phyloP scores from a whole-genome alignment of 768 basidiomycete species.

The Leucocoprinus leucothites region DNA sequence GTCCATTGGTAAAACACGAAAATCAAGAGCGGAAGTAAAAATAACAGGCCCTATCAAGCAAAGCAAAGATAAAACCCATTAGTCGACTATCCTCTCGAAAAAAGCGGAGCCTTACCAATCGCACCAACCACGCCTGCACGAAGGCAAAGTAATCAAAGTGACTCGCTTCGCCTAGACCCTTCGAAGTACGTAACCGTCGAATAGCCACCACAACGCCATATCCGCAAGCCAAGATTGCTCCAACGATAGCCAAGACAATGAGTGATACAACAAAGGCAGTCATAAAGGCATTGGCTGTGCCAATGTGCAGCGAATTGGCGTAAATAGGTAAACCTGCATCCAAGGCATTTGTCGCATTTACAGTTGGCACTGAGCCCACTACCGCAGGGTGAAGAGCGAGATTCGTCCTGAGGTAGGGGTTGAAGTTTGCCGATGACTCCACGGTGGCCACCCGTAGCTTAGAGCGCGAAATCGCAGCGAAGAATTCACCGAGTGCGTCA shows the following conservation, averaged over 20 bases:
- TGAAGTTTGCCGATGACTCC: not conserved
- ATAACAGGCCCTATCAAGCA: constrained; percentile 60
- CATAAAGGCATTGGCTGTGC: constrained; percentile 87
- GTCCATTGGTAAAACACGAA: constrained; percentile 93
- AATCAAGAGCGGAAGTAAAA: constrained; percentile 65
- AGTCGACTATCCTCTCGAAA: not conserved
- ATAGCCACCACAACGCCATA: constrained; percentile 41
- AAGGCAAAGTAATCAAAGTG: constrained; percentile 40
- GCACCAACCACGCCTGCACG: constrained; percentile 58
- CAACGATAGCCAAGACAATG: constrained; percentile 59
- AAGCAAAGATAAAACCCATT: not conserved
- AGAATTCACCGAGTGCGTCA: not conserved
- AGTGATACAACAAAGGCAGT: constrained; percentile 78
- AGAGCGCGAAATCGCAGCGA: not conserved
- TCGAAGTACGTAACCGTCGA: constrained; percentile 21
- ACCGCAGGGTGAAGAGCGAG: constrained; percentile 17
- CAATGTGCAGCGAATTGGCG: constrained; percentile 72
- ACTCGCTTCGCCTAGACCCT: constrained; percentile 11
- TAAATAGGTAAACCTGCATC: constrained; percentile 83
- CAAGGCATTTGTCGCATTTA: constrained; percentile 67
- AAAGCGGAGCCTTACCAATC: constrained; percentile 47
- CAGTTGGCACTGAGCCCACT: constrained; percentile 54
- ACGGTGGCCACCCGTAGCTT: not conserved
- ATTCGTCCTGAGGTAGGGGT: not conserved
- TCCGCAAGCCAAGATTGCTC: constrained; percentile 48